Percentiles rank a stretch among this genome's conserved stretches.
Conservation (phyloP, 768 basidiomycete species). For the Hirschioporus abietinus region DNA sequence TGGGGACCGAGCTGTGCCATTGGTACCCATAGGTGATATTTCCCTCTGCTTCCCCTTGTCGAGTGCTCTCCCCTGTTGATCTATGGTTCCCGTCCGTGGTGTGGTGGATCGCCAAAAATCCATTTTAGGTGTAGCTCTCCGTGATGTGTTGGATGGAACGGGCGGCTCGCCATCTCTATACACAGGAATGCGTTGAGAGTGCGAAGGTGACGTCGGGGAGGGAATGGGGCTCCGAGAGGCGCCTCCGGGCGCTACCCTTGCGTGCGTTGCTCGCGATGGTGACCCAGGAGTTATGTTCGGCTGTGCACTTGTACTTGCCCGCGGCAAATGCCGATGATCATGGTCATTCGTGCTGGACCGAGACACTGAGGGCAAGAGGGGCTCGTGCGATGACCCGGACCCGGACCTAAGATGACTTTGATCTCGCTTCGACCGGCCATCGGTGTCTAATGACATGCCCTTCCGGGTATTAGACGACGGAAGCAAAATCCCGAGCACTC, state of each 20-base stretch:
- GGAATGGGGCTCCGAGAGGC: not conserved
- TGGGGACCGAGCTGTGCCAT: not conserved
- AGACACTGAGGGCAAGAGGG: not conserved
- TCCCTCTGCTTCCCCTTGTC: conserved; percentile 5
- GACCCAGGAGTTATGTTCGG: not conserved
- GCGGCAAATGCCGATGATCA: not conserved
- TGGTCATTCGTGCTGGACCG: not conserved
- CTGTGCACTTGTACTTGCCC: not conserved
- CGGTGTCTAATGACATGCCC: not conserved
- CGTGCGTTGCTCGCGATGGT: not conserved
- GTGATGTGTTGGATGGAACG: not conserved
- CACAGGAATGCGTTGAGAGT: not conserved
- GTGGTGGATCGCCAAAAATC: not conserved
- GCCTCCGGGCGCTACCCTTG: not conserved
- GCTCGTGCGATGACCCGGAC: not conserved
- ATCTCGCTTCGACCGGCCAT: not conserved
- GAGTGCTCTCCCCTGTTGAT: conserved; percentile 22
- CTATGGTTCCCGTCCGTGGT: not conserved
- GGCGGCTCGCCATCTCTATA: not conserved
- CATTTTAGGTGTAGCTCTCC: not conserved
- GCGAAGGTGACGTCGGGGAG: not conserved
- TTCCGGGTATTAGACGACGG: not conserved
- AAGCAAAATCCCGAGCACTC: not conserved
- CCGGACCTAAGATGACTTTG: not conserved
- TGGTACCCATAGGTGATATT: not conserved